Conservation (phyloP, 805 yeast species). For the Komagataella ulmi region DNA sequence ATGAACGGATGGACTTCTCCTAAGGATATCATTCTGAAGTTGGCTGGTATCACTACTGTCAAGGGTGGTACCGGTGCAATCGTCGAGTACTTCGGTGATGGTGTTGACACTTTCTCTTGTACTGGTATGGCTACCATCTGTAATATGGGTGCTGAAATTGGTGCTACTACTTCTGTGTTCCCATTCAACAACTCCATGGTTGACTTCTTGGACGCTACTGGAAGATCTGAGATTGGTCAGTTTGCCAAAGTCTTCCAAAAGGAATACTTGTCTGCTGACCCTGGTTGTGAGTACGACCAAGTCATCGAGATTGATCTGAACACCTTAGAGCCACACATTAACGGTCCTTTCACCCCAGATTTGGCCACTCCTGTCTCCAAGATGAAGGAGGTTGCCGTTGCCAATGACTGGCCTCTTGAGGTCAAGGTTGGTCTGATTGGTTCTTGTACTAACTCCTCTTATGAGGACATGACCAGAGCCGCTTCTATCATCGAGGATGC, state of each 20-base stretch:
- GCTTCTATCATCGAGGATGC: conserved; percentile 87
- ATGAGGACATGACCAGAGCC: conserved; percentile 97
- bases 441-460: conserved; percentile 96
- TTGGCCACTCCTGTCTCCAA: conserved; percentile 84
- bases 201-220: conserved; percentile 67
- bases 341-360: conserved; percentile 99
- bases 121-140: conserved; percentile 99
- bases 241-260: conserved; percentile 40
- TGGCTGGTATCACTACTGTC: conserved; percentile 89
- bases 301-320: conserved; percentile 81
- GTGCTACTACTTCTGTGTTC: conserved; percentile 97
- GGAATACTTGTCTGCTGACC: conserved; percentile 65
- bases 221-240: conserved; percentile 71
- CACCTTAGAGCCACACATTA: conserved; percentile 85
- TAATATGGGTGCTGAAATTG: conserved; percentile 99
- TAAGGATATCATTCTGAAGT: conserved; percentile 85
- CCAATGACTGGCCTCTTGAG: conserved; percentile 74
- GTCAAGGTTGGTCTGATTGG: conserved; percentile 94
- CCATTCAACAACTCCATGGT: conserved; percentile 54
- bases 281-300: conserved; percentile 83
- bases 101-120: conserved; percentile 78
- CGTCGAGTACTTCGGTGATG: conserved; percentile 94
- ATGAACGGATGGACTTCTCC: conserved; percentile 94
- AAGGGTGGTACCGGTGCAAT: conserved; percentile 97
- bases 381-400: conserved; percentile 57